Percentiles rank a stretch among this genome's conserved stretches.
Evolutionary conservation across 169 alveolate species (phyloP).

Genomic region (Theileria parva): DNA sequence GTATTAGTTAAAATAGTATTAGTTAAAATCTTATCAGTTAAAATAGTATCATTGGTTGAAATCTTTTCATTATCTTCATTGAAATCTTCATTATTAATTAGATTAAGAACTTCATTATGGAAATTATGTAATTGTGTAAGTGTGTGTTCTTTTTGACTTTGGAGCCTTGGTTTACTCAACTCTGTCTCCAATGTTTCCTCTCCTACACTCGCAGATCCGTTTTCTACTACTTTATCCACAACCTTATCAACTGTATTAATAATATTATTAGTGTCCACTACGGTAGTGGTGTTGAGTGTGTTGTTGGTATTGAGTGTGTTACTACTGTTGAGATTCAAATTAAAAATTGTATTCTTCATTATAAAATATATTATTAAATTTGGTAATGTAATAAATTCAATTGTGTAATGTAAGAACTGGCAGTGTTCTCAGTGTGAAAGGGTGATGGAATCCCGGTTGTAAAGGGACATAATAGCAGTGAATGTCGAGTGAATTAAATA

Average conservation of each 20-base stretch:
- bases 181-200: not conserved
- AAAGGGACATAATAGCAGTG: not conserved
- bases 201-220: not conserved
- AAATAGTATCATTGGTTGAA: not conserved
- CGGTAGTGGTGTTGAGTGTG: too few relatives aligned
- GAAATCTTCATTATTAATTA: not conserved
- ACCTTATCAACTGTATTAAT: not conserved
- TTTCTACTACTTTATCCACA: not conserved
- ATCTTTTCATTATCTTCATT: not conserved
- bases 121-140: not conserved
- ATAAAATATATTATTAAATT: too few relatives aligned
- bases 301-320: not conserved
- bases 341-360: not conserved
- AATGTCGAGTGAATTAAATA: not conserved
- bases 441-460: conserved; percentile 5
- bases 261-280: too few relatives aligned
- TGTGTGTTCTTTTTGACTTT: not conserved
- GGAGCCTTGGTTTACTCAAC: not conserved
- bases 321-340: not conserved
- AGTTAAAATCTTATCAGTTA: not conserved
- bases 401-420: not conserved
- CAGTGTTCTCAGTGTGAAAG: conserved; percentile 10
- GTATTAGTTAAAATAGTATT: too few relatives aligned
- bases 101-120: not conserved
- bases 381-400: not conserved